Evolutionary conservation across 257 asterid genomes (phyloP), one percentile per base, ranked within the genome.

Genomic region (Echites panduratus): DNA sequence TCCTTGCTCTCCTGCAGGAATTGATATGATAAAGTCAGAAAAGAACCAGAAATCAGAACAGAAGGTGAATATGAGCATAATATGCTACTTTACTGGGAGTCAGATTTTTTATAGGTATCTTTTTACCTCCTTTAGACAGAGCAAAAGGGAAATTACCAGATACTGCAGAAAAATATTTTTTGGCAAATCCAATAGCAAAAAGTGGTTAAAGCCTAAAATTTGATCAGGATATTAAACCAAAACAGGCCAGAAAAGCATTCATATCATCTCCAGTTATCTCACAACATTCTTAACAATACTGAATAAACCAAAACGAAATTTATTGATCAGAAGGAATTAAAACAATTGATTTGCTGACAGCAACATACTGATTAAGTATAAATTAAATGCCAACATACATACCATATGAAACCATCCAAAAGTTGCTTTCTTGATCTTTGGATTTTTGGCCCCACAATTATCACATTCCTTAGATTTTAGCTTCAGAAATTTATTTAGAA

Each of bases 321-420:
- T 44, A 70, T 29, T 4, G 24, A 54, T 27, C 29, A 76, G 41
- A 17, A 62, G 48, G 45, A 54, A 20, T n/a, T 4, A 49, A 32
- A 35, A 9, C 12, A 3, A 64, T 8, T 19, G 26, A 29, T 14
- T 7, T 35, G 64, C 16, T 24, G 64, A 62, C 22, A 66, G 22
- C 20, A 47, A 38, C 9, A 63, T 14, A 50, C 57, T 19, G 12
- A 9, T 11, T 29, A 29, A 72, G 41, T 29, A 20, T 44, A 45
- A 72, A 68, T 56, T 13, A 58, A 73, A 26, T 66, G 27, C 50
- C 49, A 0, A 58, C 22, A 66, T 53, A 70, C 90, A 61, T 94
- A 94, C 98, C 96, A 83, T 76, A 45, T 72, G 79, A 76, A 94
- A 83, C 97, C 99, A 90, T 84, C 97, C 99, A 84, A 91, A 92